A percentile compares a stretch with the other conserved stretches of the same genome.
phyloP scores from a whole-genome alignment of 441 rosid genomes.

The Pelargonium cotyledonis region DNA sequence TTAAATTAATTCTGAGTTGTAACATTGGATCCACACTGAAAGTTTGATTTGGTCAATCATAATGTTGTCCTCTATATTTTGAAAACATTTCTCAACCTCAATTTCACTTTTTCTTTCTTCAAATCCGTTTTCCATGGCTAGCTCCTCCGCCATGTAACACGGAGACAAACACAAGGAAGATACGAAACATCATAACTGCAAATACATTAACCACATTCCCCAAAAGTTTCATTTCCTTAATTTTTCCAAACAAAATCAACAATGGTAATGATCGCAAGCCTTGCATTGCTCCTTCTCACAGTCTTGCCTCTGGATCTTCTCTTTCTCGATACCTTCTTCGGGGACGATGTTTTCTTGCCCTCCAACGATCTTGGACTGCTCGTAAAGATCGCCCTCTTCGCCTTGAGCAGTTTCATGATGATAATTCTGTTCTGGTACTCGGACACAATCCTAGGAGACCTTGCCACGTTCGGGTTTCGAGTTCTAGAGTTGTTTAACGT shows the following conservation, averaged over 20 bases:
- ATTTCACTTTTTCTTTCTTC: not conserved
- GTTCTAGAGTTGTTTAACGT: not conserved
- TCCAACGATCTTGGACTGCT: not conserved
- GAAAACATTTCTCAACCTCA: slow-evolving; percentile 6
- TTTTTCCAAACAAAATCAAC: not conserved
- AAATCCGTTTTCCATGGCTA: slow-evolving; percentile 4
- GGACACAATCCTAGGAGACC: not conserved
- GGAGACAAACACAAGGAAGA: not conserved
- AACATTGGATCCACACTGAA: too few species aligned
- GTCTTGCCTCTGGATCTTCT: not conserved
- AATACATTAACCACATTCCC: not conserved
- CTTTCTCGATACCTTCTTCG: not conserved
- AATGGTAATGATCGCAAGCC: not conserved
- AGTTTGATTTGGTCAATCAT: not conserved
- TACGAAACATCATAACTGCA: not conserved
- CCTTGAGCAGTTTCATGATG: not conserved
- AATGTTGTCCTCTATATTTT: not conserved
- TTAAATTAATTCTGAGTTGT: too few species aligned
- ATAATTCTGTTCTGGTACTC: not conserved
- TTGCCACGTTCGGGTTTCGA: not conserved
- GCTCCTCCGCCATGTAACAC: not conserved
- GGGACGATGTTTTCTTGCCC: not conserved
- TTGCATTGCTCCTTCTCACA: not conserved
- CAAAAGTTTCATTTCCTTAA: not conserved
- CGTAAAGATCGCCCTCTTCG: slow-evolving; percentile 1